Evolutionary conservation across 768 basidiomycete genomes (phyloP).

Genomic region (Leccinum sublutescens): DNA sequence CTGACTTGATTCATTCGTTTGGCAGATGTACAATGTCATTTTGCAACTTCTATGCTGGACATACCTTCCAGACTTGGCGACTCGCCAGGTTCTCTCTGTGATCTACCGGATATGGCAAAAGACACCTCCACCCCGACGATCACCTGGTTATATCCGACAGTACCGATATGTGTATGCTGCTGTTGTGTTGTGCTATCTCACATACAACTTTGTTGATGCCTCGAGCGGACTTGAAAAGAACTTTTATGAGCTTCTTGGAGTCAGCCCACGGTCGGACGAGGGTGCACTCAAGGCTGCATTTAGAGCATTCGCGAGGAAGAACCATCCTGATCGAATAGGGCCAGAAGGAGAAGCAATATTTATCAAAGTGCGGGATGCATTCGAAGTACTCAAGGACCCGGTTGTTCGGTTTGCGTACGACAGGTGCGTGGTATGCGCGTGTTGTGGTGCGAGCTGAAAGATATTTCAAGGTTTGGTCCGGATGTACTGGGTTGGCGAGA

Average conservation of each 20-base stretch:
- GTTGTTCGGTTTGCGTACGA: constrained; percentile 83
- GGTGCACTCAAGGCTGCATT: constrained; percentile 68
- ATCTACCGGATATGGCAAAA: constrained; percentile 40
- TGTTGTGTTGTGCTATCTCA: constrained; percentile 64
- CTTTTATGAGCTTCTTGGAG: constrained; percentile 74
- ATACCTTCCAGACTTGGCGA: constrained; percentile 61
- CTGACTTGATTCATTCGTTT: constrained; percentile 15
- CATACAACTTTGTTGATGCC: constrained; percentile 61
- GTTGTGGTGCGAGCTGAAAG: background rate
- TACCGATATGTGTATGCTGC: constrained; percentile 62
- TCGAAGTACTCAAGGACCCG: constrained; percentile 77
- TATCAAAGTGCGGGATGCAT: constrained; percentile 68
- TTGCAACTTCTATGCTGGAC: constrained; percentile 62
- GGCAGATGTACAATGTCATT: constrained; percentile 32
- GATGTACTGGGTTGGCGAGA: constrained; percentile 66
- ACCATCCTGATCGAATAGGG: constrained; percentile 76
- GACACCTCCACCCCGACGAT: constrained; percentile 41
- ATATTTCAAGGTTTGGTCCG: constrained; percentile 64
- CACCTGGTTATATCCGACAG: constrained; percentile 50
- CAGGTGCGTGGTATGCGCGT: constrained; percentile 45
- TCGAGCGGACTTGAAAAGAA: constrained; percentile 60
- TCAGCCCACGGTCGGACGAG: constrained; percentile 62
- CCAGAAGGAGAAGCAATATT: constrained; percentile 59
- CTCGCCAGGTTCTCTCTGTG: constrained; percentile 48
- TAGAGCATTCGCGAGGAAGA: constrained; percentile 65